Conservation (phyloP, 1,284 basidiomycete genomes). For the Coniferiporia weirii region DNA sequence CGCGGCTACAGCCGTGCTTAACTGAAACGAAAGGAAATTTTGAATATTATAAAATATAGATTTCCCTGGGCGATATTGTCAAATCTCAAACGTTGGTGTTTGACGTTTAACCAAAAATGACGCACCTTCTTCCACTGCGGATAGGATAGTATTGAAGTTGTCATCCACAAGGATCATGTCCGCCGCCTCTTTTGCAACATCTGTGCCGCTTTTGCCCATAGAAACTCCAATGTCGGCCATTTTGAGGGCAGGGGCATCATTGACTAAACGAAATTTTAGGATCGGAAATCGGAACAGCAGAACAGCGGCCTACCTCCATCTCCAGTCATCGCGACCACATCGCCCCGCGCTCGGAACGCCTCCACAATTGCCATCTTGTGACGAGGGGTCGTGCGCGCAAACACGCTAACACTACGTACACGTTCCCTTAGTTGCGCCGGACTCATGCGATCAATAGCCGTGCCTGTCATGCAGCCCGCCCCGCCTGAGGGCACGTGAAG, state of each 20-base stretch:
- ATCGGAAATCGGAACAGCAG: neutral
- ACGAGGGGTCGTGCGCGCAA: conserved; percentile 90
- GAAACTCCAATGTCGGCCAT: conserved; percentile 98
- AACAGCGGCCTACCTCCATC: conserved; percentile 61
- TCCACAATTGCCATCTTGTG: conserved; percentile 98
- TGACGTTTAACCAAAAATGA: conserved; percentile 1
- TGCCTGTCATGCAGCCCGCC: conserved; percentile 70
- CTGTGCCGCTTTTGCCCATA: conserved; percentile 96
- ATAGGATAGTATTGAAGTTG: conserved; percentile 92
- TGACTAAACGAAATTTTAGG: conserved; percentile 52
- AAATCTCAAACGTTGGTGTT: neutral
- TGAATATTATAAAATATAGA: conserved; percentile 99
- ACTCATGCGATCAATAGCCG: conserved; percentile 80
- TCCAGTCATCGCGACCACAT: conserved; percentile 96
- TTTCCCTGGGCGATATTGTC: conserved; percentile 49
- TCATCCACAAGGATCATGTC: conserved; percentile 97
- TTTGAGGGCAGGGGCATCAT: conserved; percentile 94
- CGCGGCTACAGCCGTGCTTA: conserved; percentile 94
- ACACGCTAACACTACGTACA: conserved; percentile 82
- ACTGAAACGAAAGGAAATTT: conserved; percentile 95
- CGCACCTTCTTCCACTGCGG: conserved; percentile 91
- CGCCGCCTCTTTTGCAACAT: conserved; percentile 97
- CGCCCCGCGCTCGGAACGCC: conserved; percentile 85
- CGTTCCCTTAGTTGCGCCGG: conserved; percentile 79
- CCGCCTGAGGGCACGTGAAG: conserved; percentile 44